Evolutionary conservation across 495 filamentous ascomycete genomes (phyloP), one percentile per base, ranked within the genome.

Genomic region (Annulohypoxylon stygium): DNA sequence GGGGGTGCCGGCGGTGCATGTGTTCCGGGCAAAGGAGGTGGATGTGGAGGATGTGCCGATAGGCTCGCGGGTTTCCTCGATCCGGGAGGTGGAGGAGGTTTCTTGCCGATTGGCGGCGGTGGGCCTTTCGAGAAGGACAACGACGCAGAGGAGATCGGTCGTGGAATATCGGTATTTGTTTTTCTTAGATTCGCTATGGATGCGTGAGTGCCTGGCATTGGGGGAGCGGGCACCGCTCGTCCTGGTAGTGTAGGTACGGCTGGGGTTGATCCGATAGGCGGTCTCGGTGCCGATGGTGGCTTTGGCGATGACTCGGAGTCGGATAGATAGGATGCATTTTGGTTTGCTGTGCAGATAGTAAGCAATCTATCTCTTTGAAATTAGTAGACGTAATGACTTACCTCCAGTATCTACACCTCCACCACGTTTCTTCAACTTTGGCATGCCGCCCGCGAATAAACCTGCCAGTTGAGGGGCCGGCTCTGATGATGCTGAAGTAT

Each of bases 401-500:
- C 88, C 88, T 79, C 95, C 95, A 11, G 96, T 98, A 80, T 97
- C 90, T 62, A 99, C 85, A 20, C 95, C 96, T 26, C 92, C 94
- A 36, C 87, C 88, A 10, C 93, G 90, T 82, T 94, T 97, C 79
- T 91, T 90, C 70, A 99, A 77, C 82, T 97, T 98, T 2, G 96
- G 96, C 86, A 98, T 98, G 34, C 95, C 97, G 34, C 94, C 94
- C 8, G 93, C 94, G 76, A 99, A 97, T 26, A 99, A 81, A 3
- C 97, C 96, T 8, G 85, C 95, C 37, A 99, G 79, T 78, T 98
- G 96, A 33, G 94, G 93, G 16, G 93, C 88, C 23, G 90, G 81
- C 26, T 89, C 86, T 37, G 84, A 79, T 16, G 77, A 30, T 9
- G 80, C 82, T 4, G 79, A 55, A 25, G 77, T 82, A 58, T 82